A percentile compares a stretch with the other conserved stretches of the same genome.
These are phyloP conservation scores for Psidium guajava DNA, from an alignment of 345 rosid species.

Conservation along the genomic window DNA sequence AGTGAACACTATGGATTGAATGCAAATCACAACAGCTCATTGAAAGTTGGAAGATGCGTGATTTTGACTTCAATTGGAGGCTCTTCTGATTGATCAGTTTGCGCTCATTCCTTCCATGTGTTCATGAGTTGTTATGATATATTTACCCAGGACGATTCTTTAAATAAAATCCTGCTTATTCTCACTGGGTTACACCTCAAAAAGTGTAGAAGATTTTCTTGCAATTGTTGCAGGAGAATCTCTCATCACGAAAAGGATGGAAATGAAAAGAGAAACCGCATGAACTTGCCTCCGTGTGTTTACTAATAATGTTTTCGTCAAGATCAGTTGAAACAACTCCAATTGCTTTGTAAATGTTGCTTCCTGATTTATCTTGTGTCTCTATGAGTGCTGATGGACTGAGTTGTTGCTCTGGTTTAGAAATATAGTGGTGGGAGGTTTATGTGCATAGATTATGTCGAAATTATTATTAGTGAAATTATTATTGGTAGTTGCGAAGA, in stretches of 20 bases:
- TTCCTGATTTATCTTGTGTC: neutral
- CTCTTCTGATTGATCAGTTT: neutral
- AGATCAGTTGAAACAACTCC: neutral
- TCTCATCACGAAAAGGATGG: neutral
- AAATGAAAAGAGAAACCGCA: neutral
- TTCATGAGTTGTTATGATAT: neutral
- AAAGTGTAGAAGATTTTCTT: neutral
- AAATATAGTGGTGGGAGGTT: neutral
- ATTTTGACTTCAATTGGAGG: neutral
- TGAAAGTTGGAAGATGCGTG: neutral
- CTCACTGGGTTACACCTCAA: neutral
- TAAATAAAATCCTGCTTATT: neutral
- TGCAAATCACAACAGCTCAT: neutral
- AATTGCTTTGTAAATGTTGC: neutral
- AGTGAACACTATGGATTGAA: neutral
- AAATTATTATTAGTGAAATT: neutral
- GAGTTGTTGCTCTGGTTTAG: neutral
- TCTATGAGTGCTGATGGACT: neutral
- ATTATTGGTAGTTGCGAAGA: neutral
- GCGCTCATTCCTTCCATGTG: neutral
- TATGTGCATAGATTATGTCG: neutral
- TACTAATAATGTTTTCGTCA: neutral
- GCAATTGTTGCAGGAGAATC: neutral
- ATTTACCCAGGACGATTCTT: neutral
- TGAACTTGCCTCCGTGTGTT: neutral